phyloP scores from a whole-genome alignment of 73 alveolate species.

The Stentor roeselii region DNA sequence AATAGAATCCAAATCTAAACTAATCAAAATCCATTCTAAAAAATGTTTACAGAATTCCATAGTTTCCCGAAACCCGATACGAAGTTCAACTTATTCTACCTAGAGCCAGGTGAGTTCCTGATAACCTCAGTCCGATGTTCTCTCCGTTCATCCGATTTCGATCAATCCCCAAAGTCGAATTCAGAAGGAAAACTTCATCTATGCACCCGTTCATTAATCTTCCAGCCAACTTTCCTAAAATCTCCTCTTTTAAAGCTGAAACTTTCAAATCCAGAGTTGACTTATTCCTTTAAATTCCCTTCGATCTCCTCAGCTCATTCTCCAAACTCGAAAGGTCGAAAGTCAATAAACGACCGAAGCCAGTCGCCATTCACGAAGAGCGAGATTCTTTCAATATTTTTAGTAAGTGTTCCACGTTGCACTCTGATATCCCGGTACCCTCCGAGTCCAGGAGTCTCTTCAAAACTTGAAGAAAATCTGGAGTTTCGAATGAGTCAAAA shows the following conservation, averaged over 20 bases:
- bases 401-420: neutral
- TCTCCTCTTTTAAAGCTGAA: slow-evolving; percentile 48
- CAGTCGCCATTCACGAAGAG: neutral
- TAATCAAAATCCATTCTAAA: neutral
- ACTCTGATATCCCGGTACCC: neutral
- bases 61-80: slow-evolving; percentile 15
- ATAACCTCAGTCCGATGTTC: neutral
- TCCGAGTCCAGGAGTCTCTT: slow-evolving; percentile 2
- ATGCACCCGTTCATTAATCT: slow-evolving; percentile 48
- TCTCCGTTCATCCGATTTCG: slow-evolving; percentile 7
- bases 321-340: neutral
- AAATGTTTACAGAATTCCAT: slow-evolving; percentile 2
- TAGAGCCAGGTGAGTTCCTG: neutral
- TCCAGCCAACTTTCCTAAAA: slow-evolving; percentile 40
- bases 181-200: slow-evolving; percentile 50
- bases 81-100: neutral
- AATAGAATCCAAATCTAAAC: neutral
- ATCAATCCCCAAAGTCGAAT: neutral
- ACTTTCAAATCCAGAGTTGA: slow-evolving; percentile 26
- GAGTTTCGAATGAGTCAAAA: neutral
- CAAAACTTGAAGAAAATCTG: neutral
- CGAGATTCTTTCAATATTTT: neutral
- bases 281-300: slow-evolving; percentile 8
- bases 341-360: neutral
- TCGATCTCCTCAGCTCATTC: neutral